A percentile compares a stretch with the other conserved stretches of the same genome.
Conservation (phyloP, 495 filamentous ascomycete genomes). For the Aspergillus baeticus region DNA sequence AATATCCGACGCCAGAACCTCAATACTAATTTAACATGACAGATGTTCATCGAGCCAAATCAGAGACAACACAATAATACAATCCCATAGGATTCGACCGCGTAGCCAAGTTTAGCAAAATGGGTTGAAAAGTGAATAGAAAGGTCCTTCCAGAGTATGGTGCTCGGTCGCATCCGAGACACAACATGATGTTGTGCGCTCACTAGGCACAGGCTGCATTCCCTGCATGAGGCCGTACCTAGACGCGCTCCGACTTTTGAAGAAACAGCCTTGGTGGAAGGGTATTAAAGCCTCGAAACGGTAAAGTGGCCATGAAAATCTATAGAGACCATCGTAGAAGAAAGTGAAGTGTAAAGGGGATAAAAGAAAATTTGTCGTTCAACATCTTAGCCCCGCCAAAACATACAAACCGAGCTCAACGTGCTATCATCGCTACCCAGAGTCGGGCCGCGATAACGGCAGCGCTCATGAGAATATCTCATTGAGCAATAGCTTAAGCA, state of each 20-base stretch:
- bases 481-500: conserved; percentile 23
- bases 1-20: conserved; percentile 35
- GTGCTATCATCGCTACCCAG: not conserved
- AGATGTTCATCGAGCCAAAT: conserved; percentile 30
- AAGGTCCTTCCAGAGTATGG: conserved; percentile 23
- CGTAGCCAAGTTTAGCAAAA: conserved; percentile 20
- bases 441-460: not conserved
- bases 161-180: conserved; percentile 26
- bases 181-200: conserved; percentile 5
- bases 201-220: conserved; percentile 30
- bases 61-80: conserved; percentile 26
- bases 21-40: conserved; percentile 23
- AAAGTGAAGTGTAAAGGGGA: conserved; percentile 1
- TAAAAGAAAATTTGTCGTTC: conserved; percentile 12
- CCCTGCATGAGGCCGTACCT: conserved; percentile 37
- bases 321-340: conserved; percentile 11
- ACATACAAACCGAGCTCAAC: not conserved
- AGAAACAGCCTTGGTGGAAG: conserved; percentile 11
- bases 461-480: not conserved
- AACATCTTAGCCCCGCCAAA: conserved; percentile 4
- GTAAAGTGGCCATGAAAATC: conserved; percentile 10
- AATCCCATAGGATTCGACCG: conserved; percentile 11
- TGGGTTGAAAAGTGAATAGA: conserved; percentile 22
- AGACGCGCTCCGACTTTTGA: conserved; percentile 9
- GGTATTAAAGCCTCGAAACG: conserved; percentile 17